Evolutionary conservation across 1,284 basidiomycete genomes (phyloP).

Genomic region (Sporisorium iseilematis-ciliati): DNA sequence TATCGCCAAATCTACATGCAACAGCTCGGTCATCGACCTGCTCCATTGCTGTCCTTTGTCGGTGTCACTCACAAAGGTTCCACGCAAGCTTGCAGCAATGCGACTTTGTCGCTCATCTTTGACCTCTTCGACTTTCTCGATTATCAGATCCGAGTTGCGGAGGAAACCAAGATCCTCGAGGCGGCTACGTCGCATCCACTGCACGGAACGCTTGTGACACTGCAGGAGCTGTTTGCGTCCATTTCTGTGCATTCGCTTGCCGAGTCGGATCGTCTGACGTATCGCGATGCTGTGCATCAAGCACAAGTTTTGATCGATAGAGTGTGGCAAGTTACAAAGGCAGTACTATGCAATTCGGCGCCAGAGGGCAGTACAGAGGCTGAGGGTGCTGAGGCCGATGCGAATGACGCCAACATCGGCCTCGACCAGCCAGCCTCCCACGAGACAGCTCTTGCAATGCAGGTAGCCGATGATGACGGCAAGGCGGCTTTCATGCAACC

Average conservation of each 20-base stretch:
- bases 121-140: constrained; percentile 63
- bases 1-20: constrained; percentile 57
- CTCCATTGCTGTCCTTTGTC: constrained; percentile 29
- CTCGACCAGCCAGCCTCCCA: constrained; percentile 49
- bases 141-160: constrained; percentile 48
- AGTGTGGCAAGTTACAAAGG: constrained; percentile 65
- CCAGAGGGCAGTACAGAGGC: constrained; percentile 57
- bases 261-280: constrained; percentile 9
- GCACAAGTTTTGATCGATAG: constrained; percentile 58
- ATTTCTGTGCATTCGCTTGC: constrained; percentile 21
- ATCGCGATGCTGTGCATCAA: constrained; percentile 51
- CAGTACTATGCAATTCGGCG: constrained; percentile 67
- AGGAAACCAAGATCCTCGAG: constrained; percentile 50
- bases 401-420: constrained; percentile 33
- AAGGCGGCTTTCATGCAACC: constrained; percentile 39
- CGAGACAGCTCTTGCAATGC: constrained; percentile 60
- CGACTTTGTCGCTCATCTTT: constrained; percentile 54
- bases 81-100: constrained; percentile 2
- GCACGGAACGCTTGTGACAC: constrained; percentile 68
- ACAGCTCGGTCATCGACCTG: constrained; percentile 37
- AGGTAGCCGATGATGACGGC: constrained; percentile 45
- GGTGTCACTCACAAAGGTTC: not conserved
- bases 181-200: constrained; percentile 64
- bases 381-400: constrained; percentile 7
- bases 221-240: constrained; percentile 65